Base-by-base conservation (phyloP, 768 basidiomycete species). In the Mycena floridula region DNA sequence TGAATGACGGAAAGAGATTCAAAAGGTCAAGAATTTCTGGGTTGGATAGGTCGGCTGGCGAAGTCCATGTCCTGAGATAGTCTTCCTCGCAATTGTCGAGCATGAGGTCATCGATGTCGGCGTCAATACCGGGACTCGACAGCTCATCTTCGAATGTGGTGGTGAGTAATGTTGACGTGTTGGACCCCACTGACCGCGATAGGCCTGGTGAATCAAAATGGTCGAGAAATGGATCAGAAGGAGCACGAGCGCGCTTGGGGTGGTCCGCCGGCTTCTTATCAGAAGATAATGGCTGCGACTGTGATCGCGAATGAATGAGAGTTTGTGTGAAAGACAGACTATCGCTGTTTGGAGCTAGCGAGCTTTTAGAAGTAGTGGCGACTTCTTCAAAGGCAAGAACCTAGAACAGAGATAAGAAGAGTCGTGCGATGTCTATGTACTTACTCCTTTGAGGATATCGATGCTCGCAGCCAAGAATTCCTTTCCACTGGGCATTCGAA, bases 401-500 rank as follows among this genome's bases (percentile, higher is more conserved):
- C 65, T 70, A 35, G n/a, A 35, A 18, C 13, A 18, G 46, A 43
- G 42, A 50, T 46, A 40, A 47, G 22, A 43, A 46, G 26, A 28
- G 39, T 12, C 25, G 44, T 32, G 49, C 43, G 46, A 47, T 50
- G 45, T 27, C 16, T 40, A 62, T 52, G 42, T n/a, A 71, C 84
- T 54, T 53, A 87, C 90, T 55, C 92, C 92, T 77, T 95, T 95
- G 52, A 94, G 79, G 38, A 92, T 68, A 53, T 89, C 82, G 45
- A 94, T 81, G 8, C 89, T 89, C 65, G 94, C 91, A 41, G 88
- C 71, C 90, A 93, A 93, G 61, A 95, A 95, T 54, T 92, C 88
- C 63, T 89, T 88, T 47, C 92, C 92, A 58, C 91, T 94, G 63
- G 45, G 50, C 42, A 51, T 54, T 45, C 42, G 55, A 27, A 43